Conservation (phyloP, 2,329 filamentous ascomycete genomes). For the Myrmaecium sp. region DNA sequence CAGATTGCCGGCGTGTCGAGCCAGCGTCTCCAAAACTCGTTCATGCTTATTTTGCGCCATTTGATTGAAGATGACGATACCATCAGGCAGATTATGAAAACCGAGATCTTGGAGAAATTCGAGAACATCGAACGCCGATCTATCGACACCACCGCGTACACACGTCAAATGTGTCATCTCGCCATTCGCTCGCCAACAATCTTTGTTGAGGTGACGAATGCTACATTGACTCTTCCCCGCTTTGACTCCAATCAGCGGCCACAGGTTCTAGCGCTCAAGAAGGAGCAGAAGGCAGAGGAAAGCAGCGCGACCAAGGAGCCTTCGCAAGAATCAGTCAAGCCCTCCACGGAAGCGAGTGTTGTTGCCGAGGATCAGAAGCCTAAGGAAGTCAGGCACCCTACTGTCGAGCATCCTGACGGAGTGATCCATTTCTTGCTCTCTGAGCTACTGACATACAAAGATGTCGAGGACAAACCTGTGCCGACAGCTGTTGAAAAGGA, state of each 20-base stretch:
- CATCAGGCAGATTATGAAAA: slow-evolving; percentile 78
- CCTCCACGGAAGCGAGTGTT: slow-evolving; percentile 27
- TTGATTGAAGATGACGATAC: slow-evolving; percentile 88
- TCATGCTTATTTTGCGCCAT: slow-evolving; percentile 79
- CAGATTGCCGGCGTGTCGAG: slow-evolving; percentile 70
- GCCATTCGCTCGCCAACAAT: slow-evolving; percentile 67
- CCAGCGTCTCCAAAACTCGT: slow-evolving; percentile 53
- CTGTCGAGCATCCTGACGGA: slow-evolving; percentile 84
- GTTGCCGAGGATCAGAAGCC: slow-evolving; percentile 43
- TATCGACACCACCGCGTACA: slow-evolving; percentile 53
- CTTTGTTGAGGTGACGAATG: slow-evolving; percentile 76
- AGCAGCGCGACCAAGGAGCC: slow-evolving; percentile 1
- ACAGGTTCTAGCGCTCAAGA: slow-evolving; percentile 37
- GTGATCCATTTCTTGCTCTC: slow-evolving; percentile 90
- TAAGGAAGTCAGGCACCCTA: slow-evolving; percentile 58
- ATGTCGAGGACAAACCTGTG: slow-evolving; percentile 87
- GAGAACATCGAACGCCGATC: slow-evolving; percentile 31
- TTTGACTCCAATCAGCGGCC: slow-evolving; percentile 40
- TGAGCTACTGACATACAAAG: slow-evolving; percentile 79
- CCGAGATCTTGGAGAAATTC: slow-evolving; percentile 69
- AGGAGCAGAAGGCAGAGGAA: slow-evolving; percentile 18
- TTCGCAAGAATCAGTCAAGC: slow-evolving; percentile 8
- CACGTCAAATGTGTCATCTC: slow-evolving; percentile 61
- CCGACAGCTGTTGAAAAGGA: too few species aligned
- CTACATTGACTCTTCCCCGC: slow-evolving; percentile 57